Conservation (phyloP, 805 yeast species). For the Myxozyma monticola region DNA sequence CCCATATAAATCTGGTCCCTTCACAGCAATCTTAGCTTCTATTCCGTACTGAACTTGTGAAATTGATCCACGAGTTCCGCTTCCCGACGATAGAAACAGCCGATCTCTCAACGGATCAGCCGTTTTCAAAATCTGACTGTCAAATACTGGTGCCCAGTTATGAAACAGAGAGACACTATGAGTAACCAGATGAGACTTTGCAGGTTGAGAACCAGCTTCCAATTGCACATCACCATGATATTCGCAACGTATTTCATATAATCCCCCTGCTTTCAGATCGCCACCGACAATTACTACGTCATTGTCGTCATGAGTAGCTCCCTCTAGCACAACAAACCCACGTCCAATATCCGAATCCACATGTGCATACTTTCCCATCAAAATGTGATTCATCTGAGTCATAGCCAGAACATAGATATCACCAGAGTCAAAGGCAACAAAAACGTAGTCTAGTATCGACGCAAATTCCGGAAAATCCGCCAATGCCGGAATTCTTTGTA, state of each 20-base stretch:
- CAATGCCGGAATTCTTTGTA: no score
- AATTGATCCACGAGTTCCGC: constrained; percentile 9
- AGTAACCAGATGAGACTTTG: no score
- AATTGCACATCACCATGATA: not conserved
- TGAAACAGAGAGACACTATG: no score
- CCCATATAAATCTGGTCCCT: constrained; percentile 13
- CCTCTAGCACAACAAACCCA: constrained; percentile 17
- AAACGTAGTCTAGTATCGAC: constrained; percentile 16
- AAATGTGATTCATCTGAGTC: not conserved
- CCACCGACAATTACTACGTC: constrained; percentile 21
- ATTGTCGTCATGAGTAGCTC: no score
- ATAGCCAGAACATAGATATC: constrained; percentile 11
- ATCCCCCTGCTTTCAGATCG: constrained; percentile 17
- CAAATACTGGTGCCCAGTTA: constrained; percentile 22
- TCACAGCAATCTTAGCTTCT: constrained; percentile 2
- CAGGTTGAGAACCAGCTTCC: not conserved
- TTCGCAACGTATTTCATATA: not conserved
- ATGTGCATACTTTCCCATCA: not conserved
- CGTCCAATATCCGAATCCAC: constrained; percentile 11
- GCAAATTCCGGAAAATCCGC: no score
- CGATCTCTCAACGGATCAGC: constrained; percentile 8
- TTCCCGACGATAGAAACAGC: constrained; percentile 18
- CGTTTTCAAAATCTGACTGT: constrained; percentile 13
- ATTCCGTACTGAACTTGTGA: constrained; percentile 19
- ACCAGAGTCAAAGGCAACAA: constrained; percentile 23